Percentiles rank a stretch among this genome's conserved stretches.
phyloP scores from a whole-genome alignment of 345 rosid genomes.

The Eucalyptus viminalis region DNA sequence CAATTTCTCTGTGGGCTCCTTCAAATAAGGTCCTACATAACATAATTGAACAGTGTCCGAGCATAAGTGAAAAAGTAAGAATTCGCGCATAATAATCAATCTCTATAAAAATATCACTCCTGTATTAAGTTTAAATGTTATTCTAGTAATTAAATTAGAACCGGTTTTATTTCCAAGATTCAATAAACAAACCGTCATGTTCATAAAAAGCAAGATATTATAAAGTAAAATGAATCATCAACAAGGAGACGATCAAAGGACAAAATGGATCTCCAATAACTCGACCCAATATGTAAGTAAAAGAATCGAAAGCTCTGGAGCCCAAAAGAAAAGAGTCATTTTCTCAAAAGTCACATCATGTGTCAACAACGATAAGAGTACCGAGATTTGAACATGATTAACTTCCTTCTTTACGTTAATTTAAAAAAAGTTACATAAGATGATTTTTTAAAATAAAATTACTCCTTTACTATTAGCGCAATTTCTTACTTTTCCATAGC shows the following conservation, averaged over 20 bases:
- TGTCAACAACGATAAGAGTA: too few relatives aligned
- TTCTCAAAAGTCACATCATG: background rate
- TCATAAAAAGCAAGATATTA: too few relatives aligned
- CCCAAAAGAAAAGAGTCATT: background rate
- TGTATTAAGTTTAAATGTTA: background rate
- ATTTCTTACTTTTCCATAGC: background rate
- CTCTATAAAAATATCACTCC: background rate
- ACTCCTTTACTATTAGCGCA: background rate
- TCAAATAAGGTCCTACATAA: background rate
- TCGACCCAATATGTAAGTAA: background rate
- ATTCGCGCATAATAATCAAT: background rate
- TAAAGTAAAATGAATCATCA: background rate
- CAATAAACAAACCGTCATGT: background rate
- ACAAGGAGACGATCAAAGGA: background rate
- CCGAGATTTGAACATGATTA: too few relatives aligned
- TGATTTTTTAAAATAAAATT: too few relatives aligned
- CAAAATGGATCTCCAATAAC: background rate
- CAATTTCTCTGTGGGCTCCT: background rate
- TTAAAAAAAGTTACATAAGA: too few relatives aligned
- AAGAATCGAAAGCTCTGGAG: background rate
- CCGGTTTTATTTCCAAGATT: background rate
- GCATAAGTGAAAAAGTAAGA: background rate
- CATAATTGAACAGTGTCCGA: background rate
- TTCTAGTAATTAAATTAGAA: background rate
- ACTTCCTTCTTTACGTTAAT: background rate